These are phyloP conservation scores for Corymbia maculata DNA, from an alignment of 345 rosid species.

Conservation along the genomic window DNA sequence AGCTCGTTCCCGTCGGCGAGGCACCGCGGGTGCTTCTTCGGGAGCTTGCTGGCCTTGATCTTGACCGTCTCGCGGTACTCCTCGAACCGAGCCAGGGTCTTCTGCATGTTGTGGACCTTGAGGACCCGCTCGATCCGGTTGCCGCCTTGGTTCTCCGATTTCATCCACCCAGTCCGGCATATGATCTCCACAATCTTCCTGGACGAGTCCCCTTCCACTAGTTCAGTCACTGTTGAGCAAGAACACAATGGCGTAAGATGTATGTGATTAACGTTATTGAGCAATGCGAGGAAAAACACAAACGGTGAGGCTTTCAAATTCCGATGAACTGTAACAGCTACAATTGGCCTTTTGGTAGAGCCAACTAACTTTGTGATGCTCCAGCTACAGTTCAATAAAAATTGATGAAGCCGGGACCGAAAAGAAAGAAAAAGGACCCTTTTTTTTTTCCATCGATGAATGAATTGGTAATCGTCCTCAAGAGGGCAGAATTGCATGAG, in stretches of 20 bases:
- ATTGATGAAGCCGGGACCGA: neutral
- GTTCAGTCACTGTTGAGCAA: conserved; percentile 70
- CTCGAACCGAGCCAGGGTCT: conserved; percentile 81
- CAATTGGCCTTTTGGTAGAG: neutral
- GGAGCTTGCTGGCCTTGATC: conserved; percentile 32
- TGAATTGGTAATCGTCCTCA: neutral
- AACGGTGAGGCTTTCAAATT: neutral
- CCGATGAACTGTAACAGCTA: neutral
- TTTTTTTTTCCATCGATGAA: neutral
- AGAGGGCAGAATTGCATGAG: neutral
- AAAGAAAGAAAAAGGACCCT: neutral
- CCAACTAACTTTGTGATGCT: neutral
- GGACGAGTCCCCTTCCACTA: conserved; percentile 92
- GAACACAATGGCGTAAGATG: neutral
- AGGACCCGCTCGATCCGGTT: conserved; percentile 74
- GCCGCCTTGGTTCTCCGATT: conserved; percentile 81
- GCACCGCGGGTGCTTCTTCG: conserved; percentile 87
- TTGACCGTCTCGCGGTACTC: conserved; percentile 89
- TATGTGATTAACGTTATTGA: neutral
- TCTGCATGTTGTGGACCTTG: conserved; percentile 96
- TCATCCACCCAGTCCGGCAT: conserved; percentile 85
- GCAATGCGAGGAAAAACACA: neutral
- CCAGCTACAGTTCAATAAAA: neutral
- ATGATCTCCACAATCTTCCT: conserved; percentile 98
- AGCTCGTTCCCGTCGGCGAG: conserved; percentile 96